These are phyloP conservation scores for Aphanomyces invadans DNA, from an alignment of 352 stramenopile species.

Conservation along the genomic window DNA sequence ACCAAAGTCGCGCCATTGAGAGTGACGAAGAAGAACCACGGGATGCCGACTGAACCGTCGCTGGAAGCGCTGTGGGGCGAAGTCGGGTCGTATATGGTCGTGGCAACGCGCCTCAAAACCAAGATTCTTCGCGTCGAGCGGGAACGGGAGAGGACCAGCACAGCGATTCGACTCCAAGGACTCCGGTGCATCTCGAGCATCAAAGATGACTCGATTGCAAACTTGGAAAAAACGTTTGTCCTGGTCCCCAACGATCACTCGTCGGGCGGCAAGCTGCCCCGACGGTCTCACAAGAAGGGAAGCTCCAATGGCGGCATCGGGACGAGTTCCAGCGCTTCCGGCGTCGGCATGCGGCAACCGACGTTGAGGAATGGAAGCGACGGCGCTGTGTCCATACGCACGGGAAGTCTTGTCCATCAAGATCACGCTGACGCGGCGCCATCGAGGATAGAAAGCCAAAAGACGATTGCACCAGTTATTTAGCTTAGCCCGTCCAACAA, in stretches of 20 bases:
- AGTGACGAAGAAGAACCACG: neutral
- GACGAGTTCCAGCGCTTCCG: neutral
- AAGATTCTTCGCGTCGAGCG: slow-evolving; percentile 13
- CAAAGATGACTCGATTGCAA: neutral
- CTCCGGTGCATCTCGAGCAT: slow-evolving; percentile 17
- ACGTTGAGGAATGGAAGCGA: neutral
- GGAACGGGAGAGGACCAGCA: slow-evolving; percentile 12
- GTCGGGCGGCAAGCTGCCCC: neutral
- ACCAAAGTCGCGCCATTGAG: neutral
- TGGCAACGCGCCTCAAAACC: slow-evolving; percentile 5
- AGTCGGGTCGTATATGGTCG: slow-evolving; percentile 12
- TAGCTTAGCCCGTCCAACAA: neutral
- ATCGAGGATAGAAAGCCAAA: neutral
- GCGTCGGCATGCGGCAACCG: neutral
- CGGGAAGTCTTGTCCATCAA: too few species aligned
- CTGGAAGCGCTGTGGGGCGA: neutral
- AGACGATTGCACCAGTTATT: neutral
- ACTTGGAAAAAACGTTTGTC: slow-evolving; percentile 18
- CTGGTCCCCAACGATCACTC: neutral
- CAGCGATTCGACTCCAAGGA: slow-evolving; percentile 13
- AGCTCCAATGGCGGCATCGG: neutral
- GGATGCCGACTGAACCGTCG: neutral
- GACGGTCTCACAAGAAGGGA: neutral
- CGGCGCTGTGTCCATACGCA: neutral
- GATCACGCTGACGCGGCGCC: too few species aligned